Conservation (phyloP, 2,329 filamentous ascomycete species). For the Arthrobotrys iridis region DNA sequence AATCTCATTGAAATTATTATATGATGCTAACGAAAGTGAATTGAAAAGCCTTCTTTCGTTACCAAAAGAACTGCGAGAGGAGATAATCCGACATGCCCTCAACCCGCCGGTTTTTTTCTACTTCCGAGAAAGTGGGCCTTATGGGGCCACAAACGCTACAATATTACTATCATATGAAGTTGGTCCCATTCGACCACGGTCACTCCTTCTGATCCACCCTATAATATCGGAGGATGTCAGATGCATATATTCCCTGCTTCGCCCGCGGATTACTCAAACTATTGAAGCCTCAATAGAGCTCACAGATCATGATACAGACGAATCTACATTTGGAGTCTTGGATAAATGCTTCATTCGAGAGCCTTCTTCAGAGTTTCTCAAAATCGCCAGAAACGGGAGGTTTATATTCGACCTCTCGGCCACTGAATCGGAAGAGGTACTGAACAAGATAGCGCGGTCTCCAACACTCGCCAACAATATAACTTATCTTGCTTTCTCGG, state of each 20-base stretch:
- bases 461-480: background rate
- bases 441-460: background rate
- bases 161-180: slow-evolving; percentile 12
- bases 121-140: background rate
- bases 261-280: background rate
- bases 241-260: background rate
- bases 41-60: slow-evolving; percentile 1
- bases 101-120: background rate
- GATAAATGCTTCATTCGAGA: background rate
- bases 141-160: background rate
- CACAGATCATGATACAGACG: background rate
- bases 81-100: slow-evolving; percentile 7
- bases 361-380: background rate
- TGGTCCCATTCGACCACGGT: background rate
- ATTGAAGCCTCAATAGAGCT: background rate
- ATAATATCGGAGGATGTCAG: slow-evolving; percentile 9
- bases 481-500: background rate
- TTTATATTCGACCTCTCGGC: slow-evolving; percentile 3
- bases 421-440: background rate
- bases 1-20: background rate
- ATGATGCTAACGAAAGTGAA: background rate
- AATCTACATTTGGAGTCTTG: background rate
- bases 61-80: slow-evolving; percentile 19
- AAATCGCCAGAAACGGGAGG: background rate
- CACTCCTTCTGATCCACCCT: slow-evolving; percentile 13